Percentiles rank a stretch among this genome's conserved stretches.
Evolutionary conservation across 2,329 filamentous ascomycete genomes (phyloP).

Genomic region (Ascochyta viciae-villosae): DNA sequence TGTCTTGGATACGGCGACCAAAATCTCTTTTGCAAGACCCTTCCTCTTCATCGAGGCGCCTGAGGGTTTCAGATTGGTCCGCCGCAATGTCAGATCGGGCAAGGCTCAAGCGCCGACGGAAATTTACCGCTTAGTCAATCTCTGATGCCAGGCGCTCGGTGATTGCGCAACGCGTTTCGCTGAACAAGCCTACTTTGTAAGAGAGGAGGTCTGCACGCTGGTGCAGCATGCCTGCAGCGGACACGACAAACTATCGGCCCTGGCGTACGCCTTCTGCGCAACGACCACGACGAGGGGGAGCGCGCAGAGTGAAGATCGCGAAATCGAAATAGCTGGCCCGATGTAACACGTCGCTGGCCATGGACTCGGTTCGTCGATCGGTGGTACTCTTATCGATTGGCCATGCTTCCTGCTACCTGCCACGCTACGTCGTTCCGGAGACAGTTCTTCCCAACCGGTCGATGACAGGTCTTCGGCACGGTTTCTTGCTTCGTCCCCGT

Average conservation of each 20-base stretch:
- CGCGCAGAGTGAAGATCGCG: slow-evolving; percentile 28
- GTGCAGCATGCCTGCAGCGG: slow-evolving; percentile 24
- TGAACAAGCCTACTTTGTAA: slow-evolving; percentile 8
- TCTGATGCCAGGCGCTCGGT: slow-evolving; percentile 46
- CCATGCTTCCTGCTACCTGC: slow-evolving; percentile 32
- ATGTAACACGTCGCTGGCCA: slow-evolving; percentile 33
- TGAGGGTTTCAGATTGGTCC: slow-evolving; percentile 45
- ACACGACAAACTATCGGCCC: slow-evolving; percentile 24
- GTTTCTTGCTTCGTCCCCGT: slow-evolving; percentile 37
- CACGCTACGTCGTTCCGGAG: slow-evolving; percentile 46
- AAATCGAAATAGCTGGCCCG: slow-evolving; percentile 22
- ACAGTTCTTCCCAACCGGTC: slow-evolving; percentile 36
- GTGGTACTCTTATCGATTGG: slow-evolving; percentile 48
- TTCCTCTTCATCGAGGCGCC: slow-evolving; percentile 40
- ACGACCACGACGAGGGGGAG: slow-evolving; percentile 25
- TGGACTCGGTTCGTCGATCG: slow-evolving; percentile 29
- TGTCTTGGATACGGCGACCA: slow-evolving; percentile 28
- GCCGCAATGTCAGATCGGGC: slow-evolving; percentile 35
- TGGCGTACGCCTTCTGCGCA: slow-evolving; percentile 23
- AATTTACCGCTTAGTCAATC: slow-evolving; percentile 18
- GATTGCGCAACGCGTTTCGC: slow-evolving; percentile 48
- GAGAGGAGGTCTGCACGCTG: slow-evolving; percentile 21
- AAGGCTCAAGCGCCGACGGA: slow-evolving; percentile 38
- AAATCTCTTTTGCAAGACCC: slow-evolving; percentile 41
- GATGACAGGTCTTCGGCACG: slow-evolving; percentile 43